These are phyloP conservation scores for Conticribra guillardii DNA, from an alignment of 108 stramenopile species.

Conservation along the genomic window DNA sequence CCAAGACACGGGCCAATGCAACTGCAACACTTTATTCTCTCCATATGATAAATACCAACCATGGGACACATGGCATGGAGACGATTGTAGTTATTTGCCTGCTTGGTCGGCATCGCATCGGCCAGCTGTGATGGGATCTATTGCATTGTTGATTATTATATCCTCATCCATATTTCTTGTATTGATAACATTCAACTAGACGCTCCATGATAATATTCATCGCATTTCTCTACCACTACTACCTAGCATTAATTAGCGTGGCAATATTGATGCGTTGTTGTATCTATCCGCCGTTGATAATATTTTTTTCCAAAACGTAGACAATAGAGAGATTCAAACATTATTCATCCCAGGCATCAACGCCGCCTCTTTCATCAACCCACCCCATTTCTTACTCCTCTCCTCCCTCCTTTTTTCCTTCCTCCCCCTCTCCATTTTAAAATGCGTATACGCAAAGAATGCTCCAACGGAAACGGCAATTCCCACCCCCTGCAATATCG, in stretches of 20 bases:
- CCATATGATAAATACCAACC: conserved; percentile 73
- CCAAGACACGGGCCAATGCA: conserved; percentile 68
- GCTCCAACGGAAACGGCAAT: conserved; percentile 57
- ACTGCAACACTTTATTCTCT: conserved; percentile 61
- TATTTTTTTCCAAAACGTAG: neutral
- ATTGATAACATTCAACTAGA: too few relatives aligned
- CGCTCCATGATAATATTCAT: too few relatives aligned
- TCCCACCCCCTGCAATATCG: conserved; percentile 52
- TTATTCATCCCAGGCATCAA: neutral
- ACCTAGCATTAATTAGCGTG: too few relatives aligned
- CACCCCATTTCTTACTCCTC: conserved; percentile 33
- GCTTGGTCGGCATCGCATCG: conserved; percentile 20
- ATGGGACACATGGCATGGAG: conserved; percentile 55
- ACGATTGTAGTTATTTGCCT: conserved; percentile 41
- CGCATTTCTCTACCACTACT: neutral
- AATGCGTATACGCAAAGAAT: conserved; percentile 68
- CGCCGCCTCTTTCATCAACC: conserved; percentile 10
- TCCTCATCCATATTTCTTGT: too few relatives aligned
- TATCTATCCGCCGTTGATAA: too few relatives aligned
- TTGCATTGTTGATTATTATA: neutral
- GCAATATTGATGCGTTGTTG: too few relatives aligned
- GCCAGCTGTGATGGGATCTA: neutral
- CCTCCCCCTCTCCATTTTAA: conserved; percentile 31
- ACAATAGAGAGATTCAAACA: neutral
- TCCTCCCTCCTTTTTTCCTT: conserved; percentile 32